phyloP scores from a whole-genome alignment of 106 monocot genomes.

The Dioscorea dumetorum region DNA sequence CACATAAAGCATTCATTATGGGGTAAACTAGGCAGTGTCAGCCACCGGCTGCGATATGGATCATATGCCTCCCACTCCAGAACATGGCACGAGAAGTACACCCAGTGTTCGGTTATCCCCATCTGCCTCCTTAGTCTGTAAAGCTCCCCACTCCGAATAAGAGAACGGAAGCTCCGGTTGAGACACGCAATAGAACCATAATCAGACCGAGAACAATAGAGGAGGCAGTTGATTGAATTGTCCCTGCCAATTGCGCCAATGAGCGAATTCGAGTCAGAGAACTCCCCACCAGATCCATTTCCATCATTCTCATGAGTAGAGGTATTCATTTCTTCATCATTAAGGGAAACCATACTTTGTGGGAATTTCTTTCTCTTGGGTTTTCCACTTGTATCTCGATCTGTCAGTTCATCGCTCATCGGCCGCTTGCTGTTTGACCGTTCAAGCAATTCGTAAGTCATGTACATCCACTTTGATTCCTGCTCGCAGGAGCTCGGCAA shows the following conservation, averaged over 20 bases:
- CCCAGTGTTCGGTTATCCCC: constrained; percentile 63
- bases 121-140: constrained; percentile 42
- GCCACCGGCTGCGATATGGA: constrained; percentile 45
- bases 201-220: constrained; percentile 56
- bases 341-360: too few relatives aligned
- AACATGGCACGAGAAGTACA: constrained; percentile 66
- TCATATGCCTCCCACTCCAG: constrained; percentile 74
- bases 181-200: constrained; percentile 56
- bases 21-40: constrained; percentile 60
- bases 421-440: constrained; percentile 34
- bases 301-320: constrained; percentile 2
- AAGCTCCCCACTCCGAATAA: constrained; percentile 58
- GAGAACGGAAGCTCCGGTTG: constrained; percentile 47
- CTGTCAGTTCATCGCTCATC: constrained; percentile 2
- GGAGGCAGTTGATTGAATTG: constrained; percentile 66
- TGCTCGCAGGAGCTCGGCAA: constrained; percentile 62
- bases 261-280: constrained; percentile 43
- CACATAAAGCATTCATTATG: constrained; percentile 73
- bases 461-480: constrained; percentile 53
- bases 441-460: constrained; percentile 52
- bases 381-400: neutral
- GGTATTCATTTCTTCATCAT: neutral
- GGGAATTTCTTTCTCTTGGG: constrained; percentile 19
- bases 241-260: constrained; percentile 67
- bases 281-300: constrained; percentile 6